These are phyloP conservation scores for Centella asiatica DNA, from an alignment of 129 eudicot species.

Conservation along the genomic window DNA sequence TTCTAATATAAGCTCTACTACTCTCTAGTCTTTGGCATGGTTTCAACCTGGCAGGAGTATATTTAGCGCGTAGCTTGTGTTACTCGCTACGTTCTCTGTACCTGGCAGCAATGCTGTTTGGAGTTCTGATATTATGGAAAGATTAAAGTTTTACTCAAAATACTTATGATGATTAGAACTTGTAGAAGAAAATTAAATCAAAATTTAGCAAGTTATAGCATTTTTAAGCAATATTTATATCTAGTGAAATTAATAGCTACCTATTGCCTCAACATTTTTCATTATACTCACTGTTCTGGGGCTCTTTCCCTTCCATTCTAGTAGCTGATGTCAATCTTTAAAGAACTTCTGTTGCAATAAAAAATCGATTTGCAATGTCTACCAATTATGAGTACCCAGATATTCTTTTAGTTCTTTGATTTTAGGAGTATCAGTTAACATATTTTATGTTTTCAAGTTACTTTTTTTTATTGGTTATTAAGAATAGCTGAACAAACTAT, in stretches of 20 bases:
- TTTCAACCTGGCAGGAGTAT: not conserved
- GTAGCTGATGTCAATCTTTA: too few species aligned
- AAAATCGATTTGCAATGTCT: too few species aligned
- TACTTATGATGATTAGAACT: not conserved
- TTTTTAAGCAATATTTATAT: not conserved
- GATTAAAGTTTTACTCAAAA: not conserved
- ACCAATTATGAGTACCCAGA: too few species aligned
- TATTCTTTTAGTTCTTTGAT: too few species aligned
- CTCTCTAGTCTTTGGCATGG: not conserved
- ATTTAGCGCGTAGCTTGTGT: not conserved
- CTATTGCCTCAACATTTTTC: not conserved
- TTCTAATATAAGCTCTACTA: not conserved
- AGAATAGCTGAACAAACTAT: not conserved
- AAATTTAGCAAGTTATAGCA: too few species aligned
- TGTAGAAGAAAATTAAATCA: not conserved
- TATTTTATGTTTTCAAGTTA: too few species aligned
- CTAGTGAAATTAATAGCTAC: too few species aligned
- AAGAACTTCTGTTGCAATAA: too few species aligned
- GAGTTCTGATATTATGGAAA: not conserved
- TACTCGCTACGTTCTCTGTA: not conserved
- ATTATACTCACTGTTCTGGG: not conserved
- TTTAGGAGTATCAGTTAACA: too few species aligned
- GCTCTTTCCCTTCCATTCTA: too few species aligned
- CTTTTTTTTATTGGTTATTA: too few species aligned
- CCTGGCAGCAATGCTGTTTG: not conserved